A percentile compares a stretch with the other conserved stretches of the same genome.
Evolutionary conservation across 2,329 filamentous ascomycete species (phyloP).

Genomic region (Fonsecaea pugnacius): DNA sequence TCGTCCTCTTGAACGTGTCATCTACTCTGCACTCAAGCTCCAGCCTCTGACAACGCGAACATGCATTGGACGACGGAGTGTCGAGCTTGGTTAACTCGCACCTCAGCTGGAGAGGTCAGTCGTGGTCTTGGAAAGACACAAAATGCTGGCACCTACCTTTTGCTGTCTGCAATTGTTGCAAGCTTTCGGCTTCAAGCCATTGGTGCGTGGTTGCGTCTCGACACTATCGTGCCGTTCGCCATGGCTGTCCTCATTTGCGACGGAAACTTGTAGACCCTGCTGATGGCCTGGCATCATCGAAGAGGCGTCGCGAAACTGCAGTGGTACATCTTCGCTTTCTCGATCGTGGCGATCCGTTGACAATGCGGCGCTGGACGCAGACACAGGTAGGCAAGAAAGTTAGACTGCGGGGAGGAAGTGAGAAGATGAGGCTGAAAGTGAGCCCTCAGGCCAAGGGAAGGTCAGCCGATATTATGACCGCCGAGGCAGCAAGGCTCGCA

Average conservation of each 20-base stretch:
- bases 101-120: neutral
- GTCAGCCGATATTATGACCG: neutral
- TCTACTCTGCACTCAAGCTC: constrained; percentile 30
- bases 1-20: constrained; percentile 31
- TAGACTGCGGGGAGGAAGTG: neutral
- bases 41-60: constrained; percentile 27
- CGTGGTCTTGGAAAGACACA: neutral
- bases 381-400: neutral
- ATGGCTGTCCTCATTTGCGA: neutral
- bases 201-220: constrained; percentile 5
- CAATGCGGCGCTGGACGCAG: neutral
- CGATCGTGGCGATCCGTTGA: neutral
- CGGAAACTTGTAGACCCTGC: neutral
- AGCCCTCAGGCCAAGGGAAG: neutral
- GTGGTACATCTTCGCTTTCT: neutral
- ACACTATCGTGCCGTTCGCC: neutral
- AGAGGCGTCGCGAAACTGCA: constrained; percentile 2
- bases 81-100: constrained; percentile 16
- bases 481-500: neutral
- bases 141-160: neutral
- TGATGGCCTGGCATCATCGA: constrained; percentile 5
- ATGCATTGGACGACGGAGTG: constrained; percentile 9
- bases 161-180: constrained; percentile 19
- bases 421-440: neutral
- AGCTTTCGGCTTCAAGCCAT: constrained; percentile 13